These are phyloP conservation scores for Fomitopsis pulvina DNA, from an alignment of 768 basidiomycete species.

Conservation along the genomic window DNA sequence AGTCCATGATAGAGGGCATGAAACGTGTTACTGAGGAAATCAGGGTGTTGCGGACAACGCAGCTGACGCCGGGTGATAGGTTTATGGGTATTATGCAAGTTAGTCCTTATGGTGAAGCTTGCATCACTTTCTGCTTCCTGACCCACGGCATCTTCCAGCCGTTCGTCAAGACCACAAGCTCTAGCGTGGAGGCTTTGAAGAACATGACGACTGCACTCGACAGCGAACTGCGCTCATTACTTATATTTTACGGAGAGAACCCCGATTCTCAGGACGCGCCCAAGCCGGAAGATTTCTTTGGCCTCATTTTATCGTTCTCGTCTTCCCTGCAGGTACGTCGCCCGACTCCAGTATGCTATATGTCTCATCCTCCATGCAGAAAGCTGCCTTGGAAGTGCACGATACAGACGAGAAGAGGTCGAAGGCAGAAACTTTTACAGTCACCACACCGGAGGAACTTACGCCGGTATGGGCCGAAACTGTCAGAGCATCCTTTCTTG, in stretches of 20 bases:
- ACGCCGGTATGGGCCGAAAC: conserved; percentile 14
- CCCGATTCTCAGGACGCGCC: conserved; percentile 54
- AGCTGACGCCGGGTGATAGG: conserved; percentile 40
- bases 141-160: no score
- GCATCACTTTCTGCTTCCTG: neutral
- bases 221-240: conserved; percentile 50
- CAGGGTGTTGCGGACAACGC: conserved; percentile 28
- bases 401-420: conserved; percentile 35
- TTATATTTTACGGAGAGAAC: conserved; percentile 75
- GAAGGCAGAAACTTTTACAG: neutral
- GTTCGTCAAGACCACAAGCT: conserved; percentile 35
- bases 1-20: conserved; percentile 49
- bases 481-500: conserved; percentile 4
- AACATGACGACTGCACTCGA: conserved; percentile 53
- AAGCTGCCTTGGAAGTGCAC: conserved; percentile 65
- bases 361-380: conserved; percentile 32
- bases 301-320: conserved; percentile 66
- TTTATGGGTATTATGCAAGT: conserved; percentile 73
- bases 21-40: conserved; percentile 54
- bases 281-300: conserved; percentile 83
- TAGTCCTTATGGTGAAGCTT: neutral
- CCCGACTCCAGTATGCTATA: conserved; percentile 7
- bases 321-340: conserved; percentile 54
- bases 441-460: conserved; percentile 12
- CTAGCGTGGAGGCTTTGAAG: conserved; percentile 59